phyloP scores from a whole-genome alignment of 345 rosid species.

The Pistacia vera region DNA sequence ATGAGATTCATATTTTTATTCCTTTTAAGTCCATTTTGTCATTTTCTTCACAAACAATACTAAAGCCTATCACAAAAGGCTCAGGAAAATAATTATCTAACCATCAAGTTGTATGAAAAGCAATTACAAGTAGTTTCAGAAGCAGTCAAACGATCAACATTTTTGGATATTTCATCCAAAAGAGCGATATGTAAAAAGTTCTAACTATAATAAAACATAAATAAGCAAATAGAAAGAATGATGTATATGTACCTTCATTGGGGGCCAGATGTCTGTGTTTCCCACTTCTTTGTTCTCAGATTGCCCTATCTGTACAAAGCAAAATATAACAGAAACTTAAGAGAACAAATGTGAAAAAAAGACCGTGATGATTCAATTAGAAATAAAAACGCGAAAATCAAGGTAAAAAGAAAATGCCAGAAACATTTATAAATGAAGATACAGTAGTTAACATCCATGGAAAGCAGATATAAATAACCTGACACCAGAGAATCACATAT shows the following conservation, averaged over 20 bases:
- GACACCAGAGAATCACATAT: neutral
- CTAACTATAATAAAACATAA: neutral
- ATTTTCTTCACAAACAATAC: neutral
- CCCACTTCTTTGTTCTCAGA: conserved; percentile 19
- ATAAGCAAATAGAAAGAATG: neutral
- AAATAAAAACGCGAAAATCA: neutral
- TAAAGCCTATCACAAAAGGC: neutral
- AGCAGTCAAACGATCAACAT: conserved; percentile 5
- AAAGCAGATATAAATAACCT: neutral
- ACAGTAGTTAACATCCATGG: neutral
- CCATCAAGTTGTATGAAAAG: neutral
- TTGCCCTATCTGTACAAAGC: conserved; percentile 27
- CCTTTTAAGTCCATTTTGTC: neutral
- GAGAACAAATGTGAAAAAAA: neutral
- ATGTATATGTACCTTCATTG: conserved; percentile 31
- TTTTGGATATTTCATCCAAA: neutral
- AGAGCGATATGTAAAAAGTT: neutral
- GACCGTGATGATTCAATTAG: neutral
- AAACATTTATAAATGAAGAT: neutral
- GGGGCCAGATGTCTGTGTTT: conserved; percentile 9
- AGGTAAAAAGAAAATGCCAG: neutral
- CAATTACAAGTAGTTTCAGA: neutral
- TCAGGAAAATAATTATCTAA: conserved; percentile 4
- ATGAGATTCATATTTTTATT: neutral
- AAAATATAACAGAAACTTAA: conserved; percentile 12